A percentile compares a stretch with the other conserved stretches of the same genome.
Conservation (phyloP, 1,284 basidiomycete species). For the Boletus smithii region DNA sequence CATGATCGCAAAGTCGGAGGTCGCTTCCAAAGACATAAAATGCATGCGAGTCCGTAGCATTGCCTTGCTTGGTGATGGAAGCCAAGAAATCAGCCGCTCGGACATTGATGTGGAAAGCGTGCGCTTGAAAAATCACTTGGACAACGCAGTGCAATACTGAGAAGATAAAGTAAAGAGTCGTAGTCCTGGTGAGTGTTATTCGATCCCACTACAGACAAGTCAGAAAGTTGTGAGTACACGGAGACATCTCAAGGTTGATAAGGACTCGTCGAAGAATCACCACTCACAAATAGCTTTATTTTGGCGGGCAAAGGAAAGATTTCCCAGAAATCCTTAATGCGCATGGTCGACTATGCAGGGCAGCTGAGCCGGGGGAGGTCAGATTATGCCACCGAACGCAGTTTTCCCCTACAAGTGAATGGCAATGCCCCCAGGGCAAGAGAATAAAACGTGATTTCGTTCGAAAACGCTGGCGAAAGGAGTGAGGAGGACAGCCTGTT, state of each 20-base stretch:
- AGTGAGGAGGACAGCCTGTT: constrained; percentile 23
- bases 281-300: constrained; percentile 53
- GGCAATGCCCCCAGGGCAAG: constrained; percentile 48
- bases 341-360: constrained; percentile 36
- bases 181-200: constrained; percentile 64
- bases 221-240: background rate
- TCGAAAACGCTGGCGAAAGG: no score
- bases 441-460: constrained; percentile 4
- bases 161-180: constrained; percentile 63
- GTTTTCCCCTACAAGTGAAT: constrained; percentile 26
- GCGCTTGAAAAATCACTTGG: constrained; percentile 66
- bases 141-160: constrained; percentile 63
- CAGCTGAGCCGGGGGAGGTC: background rate
- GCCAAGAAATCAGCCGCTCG: constrained; percentile 52
- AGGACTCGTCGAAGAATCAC: background rate
- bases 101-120: constrained; percentile 63
- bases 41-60: constrained; percentile 43
- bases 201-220: constrained; percentile 55
- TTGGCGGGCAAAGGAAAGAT: constrained; percentile 42
- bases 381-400: background rate
- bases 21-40: constrained; percentile 51
- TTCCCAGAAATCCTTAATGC: constrained; percentile 42
- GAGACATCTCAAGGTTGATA: background rate
- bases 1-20: constrained; percentile 56
- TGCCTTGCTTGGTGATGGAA: constrained; percentile 48